Percentiles rank a stretch among this genome's conserved stretches.
Conservation (phyloP, 2,329 filamentous ascomycete genomes). For the Ascochyta koolunga region DNA sequence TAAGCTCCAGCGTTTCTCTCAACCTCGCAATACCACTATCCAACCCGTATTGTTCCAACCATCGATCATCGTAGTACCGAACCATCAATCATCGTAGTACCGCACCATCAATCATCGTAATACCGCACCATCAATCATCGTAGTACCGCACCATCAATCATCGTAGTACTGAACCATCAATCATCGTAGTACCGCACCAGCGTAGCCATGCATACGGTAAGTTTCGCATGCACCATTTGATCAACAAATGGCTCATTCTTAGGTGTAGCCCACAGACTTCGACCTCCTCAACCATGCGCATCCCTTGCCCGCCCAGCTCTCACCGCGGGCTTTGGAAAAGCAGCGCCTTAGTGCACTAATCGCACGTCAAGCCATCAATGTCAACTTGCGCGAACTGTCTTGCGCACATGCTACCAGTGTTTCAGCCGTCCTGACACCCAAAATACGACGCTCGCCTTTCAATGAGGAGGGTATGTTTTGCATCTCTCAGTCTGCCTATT, state of each 20-base stretch:
- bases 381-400: slow-evolving; percentile 26
- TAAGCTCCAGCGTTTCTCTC: too few species aligned
- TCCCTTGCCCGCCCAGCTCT: slow-evolving; percentile 11
- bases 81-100: too few species aligned
- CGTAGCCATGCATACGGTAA: neutral
- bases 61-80: too few species aligned
- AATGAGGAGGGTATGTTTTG: slow-evolving; percentile 15
- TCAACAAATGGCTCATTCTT: neutral
- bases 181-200: neutral
- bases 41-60: slow-evolving; percentile 13
- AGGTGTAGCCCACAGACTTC: slow-evolving; percentile 6
- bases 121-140: too few species aligned
- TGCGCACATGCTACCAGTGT: slow-evolving; percentile 12
- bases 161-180: too few species aligned
- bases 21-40: neutral
- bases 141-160: too few species aligned
- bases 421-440: slow-evolving; percentile 29
- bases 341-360: slow-evolving; percentile 15
- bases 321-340: neutral
- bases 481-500: neutral
- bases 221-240: neutral
- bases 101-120: too few species aligned
- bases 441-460: slow-evolving; percentile 29
- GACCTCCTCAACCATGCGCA: slow-evolving; percentile 21
- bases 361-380: slow-evolving; percentile 16